These are phyloP conservation scores for Fusarium liriodendri DNA, from an alignment of 2,329 filamentous ascomycete species.

Conservation along the genomic window DNA sequence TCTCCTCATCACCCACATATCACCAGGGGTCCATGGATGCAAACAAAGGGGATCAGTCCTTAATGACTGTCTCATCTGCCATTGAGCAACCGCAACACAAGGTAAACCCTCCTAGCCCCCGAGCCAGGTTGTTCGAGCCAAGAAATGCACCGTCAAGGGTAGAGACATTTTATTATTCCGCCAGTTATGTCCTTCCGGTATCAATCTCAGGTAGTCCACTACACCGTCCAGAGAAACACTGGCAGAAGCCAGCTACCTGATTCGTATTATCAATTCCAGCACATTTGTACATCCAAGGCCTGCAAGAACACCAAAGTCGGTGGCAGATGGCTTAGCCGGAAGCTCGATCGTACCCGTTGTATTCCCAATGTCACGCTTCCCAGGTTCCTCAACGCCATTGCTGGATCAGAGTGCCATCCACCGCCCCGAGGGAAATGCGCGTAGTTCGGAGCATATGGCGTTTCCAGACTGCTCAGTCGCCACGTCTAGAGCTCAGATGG, in stretches of 20 bases:
- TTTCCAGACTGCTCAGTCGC: constrained; percentile 10
- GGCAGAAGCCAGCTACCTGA: constrained; percentile 23
- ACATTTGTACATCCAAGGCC: constrained; percentile 44
- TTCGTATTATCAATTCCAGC: constrained; percentile 35
- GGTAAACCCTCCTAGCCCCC: background rate
- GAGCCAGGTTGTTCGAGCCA: background rate
- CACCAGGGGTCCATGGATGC: background rate
- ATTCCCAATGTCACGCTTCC: constrained; percentile 43
- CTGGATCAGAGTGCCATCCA: constrained; percentile 40
- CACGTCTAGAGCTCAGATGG: constrained; percentile 58
- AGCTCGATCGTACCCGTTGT: constrained; percentile 39
- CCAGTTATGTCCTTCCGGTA: constrained; percentile 1
- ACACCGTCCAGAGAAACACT: constrained; percentile 6
- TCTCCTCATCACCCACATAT: background rate
- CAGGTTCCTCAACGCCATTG: constrained; percentile 44
- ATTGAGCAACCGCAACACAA: background rate
- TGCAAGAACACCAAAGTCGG: constrained; percentile 39
- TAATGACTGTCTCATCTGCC: background rate
- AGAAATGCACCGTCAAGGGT: background rate
- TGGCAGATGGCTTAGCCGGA: constrained; percentile 37
- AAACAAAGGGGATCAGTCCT: background rate
- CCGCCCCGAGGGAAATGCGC: constrained; percentile 22
- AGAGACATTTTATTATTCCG: background rate
- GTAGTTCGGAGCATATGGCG: constrained; percentile 13
- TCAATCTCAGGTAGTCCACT: background rate